These are phyloP conservation scores for Elaeis guineensis DNA, from an alignment of 176 grass and related monocot species.

Conservation along the genomic window DNA sequence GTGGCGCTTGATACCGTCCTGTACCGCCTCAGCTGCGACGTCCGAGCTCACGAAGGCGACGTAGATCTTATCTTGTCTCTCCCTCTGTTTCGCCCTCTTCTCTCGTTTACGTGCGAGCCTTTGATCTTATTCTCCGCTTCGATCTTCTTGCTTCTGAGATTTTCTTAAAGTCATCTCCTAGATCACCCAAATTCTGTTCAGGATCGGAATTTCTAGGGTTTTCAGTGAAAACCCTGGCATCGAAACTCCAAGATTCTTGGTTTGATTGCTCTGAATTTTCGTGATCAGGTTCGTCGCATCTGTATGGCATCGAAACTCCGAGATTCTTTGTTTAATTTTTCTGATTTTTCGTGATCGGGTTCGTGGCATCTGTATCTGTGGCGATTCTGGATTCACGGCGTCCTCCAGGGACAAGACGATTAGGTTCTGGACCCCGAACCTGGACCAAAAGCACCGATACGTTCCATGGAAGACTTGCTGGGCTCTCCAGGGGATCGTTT, in stretches of 20 bases:
- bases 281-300: constrained; percentile 60
- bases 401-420: constrained; percentile 70
- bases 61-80: constrained; percentile 19
- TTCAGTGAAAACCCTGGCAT: too few relatives aligned
- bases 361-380: constrained; percentile 80
- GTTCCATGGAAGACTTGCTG: constrained; percentile 63
- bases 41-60: constrained; percentile 79
- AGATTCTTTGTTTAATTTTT: neutral
- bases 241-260: neutral
- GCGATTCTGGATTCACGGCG: constrained; percentile 64
- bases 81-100: neutral
- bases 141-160: too few relatives aligned
- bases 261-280: constrained; percentile 6
- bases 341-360: constrained; percentile 31
- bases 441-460: constrained; percentile 44
- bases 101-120: too few relatives aligned
- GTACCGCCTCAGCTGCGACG: constrained; percentile 57
- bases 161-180: too few relatives aligned
- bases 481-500: constrained; percentile 71
- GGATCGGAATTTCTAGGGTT: too few relatives aligned
- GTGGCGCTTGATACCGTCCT: constrained; percentile 27
- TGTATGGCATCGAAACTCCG: constrained; percentile 21
- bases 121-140: too few relatives aligned
- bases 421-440: constrained; percentile 50
- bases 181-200: too few relatives aligned